Evolutionary conservation across 345 rosid genomes (phyloP).

Genomic region (Mangifera indica): DNA sequence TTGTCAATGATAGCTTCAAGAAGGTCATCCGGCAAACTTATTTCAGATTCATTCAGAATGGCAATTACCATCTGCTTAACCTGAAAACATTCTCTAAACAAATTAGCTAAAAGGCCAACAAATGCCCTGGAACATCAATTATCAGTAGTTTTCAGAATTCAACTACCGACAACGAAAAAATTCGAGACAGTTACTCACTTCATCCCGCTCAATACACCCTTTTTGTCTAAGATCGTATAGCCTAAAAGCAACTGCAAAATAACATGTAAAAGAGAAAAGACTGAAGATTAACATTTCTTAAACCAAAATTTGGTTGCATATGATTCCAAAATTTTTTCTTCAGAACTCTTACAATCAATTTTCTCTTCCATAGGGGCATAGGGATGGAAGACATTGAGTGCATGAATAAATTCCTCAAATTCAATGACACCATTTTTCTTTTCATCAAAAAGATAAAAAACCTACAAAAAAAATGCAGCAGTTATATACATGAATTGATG

Average conservation of each 20-base stretch:
- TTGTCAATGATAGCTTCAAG: constrained; percentile 68
- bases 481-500: background rate
- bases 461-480: constrained; percentile 31
- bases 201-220: constrained; percentile 81
- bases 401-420: constrained; percentile 79
- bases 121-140: background rate
- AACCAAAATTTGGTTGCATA: background rate
- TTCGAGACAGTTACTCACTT: constrained; percentile 42
- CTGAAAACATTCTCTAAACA: constrained; percentile 31
- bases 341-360: constrained; percentile 64
- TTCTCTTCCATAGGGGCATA: constrained; percentile 65
- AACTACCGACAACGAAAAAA: background rate
- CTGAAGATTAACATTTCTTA: background rate
- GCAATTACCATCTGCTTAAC: constrained; percentile 86
- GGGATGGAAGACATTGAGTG: constrained; percentile 82
- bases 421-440: constrained; percentile 86
- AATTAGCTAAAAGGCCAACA: background rate
- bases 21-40: constrained; percentile 54
- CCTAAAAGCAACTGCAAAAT: constrained; percentile 76
- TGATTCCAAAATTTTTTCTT: constrained; percentile 5
- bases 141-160: background rate
- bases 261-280: constrained; percentile 7
- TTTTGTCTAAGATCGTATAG: constrained; percentile 84
- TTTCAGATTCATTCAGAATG: constrained; percentile 62
- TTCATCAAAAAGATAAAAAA: constrained; percentile 81